These are phyloP conservation scores for Globisporangium parvum DNA, from an alignment of 352 stramenopile species.

Conservation along the genomic window DNA sequence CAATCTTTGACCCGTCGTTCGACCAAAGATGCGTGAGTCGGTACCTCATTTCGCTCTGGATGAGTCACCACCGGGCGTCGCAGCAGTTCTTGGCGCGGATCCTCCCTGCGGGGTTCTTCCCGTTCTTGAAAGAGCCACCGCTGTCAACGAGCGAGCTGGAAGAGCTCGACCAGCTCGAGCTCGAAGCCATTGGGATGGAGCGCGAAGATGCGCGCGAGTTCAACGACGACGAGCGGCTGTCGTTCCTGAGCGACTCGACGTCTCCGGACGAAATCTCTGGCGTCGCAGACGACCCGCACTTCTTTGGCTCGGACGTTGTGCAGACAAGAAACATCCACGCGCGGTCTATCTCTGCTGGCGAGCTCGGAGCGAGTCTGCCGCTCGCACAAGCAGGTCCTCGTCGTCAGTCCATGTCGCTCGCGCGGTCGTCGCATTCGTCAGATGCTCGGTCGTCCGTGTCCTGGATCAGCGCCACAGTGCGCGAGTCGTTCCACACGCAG, in stretches of 20 bases:
- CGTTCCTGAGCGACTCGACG: constrained; percentile 30
- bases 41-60: constrained; percentile 94
- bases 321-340: constrained; percentile 4
- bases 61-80: constrained; percentile 85
- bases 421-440: constrained; percentile 29
- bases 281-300: constrained; percentile 1
- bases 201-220: constrained; percentile 30
- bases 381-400: neutral
- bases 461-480: constrained; percentile 24
- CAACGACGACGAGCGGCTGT: constrained; percentile 25
- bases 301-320: constrained; percentile 6
- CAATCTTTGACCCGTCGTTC: constrained; percentile 90
- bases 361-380: constrained; percentile 9
- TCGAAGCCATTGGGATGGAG: constrained; percentile 39
- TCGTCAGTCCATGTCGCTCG: constrained; percentile 26
- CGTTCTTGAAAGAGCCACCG: constrained; percentile 81
- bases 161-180: constrained; percentile 86
- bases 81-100: constrained; percentile 89
- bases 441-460: constrained; percentile 22
- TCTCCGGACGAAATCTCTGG: constrained; percentile 1
- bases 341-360: constrained; percentile 6
- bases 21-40: constrained; percentile 91
- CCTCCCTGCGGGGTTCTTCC: constrained; percentile 86
- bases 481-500: constrained; percentile 36
- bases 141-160: constrained; percentile 74